These are phyloP conservation scores for Pyrenula aspistea DNA, from an alignment of 495 filamentous ascomycete genomes.

Conservation along the genomic window DNA sequence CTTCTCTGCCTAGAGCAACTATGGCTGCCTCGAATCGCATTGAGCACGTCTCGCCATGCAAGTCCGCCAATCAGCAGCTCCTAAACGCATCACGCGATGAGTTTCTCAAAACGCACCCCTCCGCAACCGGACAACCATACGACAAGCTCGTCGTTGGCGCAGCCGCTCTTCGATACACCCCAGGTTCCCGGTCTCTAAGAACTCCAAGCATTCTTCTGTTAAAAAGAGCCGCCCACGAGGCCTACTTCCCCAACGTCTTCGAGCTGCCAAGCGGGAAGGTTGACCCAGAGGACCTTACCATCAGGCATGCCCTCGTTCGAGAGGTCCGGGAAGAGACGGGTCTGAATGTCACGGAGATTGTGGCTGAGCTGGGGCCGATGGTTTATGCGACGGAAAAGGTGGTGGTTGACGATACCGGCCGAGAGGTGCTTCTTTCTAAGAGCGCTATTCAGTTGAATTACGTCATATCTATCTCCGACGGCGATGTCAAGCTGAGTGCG, in stretches of 20 bases:
- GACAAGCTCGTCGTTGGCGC: conserved; percentile 1
- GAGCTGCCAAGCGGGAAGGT: conserved; percentile 5
- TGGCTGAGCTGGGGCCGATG: not conserved
- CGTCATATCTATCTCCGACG: not conserved
- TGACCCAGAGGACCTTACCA: not conserved
- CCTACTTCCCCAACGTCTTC: not conserved
- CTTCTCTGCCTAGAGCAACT: too few species aligned
- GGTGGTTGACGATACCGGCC: not conserved
- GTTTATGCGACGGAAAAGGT: not conserved
- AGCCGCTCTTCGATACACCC: not conserved
- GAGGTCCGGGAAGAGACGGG: conserved; percentile 5
- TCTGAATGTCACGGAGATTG: not conserved
- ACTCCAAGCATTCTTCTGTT: conserved; percentile 3
- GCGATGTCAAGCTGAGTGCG: not conserved
- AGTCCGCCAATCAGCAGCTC: too few species aligned
- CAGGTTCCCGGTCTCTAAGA: not conserved
- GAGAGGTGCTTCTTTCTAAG: too few species aligned
- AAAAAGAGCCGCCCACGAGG: conserved; percentile 6
- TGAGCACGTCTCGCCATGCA: too few species aligned
- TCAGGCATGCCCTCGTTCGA: not conserved
- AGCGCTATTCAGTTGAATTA: conserved; percentile 4
- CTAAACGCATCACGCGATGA: too few species aligned
- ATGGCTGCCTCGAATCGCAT: too few species aligned
- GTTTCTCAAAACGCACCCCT: too few species aligned
- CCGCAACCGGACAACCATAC: too few species aligned